phyloP scores from a whole-genome alignment of 176 grass and related monocot species.

The Triticum timopheevii region DNA sequence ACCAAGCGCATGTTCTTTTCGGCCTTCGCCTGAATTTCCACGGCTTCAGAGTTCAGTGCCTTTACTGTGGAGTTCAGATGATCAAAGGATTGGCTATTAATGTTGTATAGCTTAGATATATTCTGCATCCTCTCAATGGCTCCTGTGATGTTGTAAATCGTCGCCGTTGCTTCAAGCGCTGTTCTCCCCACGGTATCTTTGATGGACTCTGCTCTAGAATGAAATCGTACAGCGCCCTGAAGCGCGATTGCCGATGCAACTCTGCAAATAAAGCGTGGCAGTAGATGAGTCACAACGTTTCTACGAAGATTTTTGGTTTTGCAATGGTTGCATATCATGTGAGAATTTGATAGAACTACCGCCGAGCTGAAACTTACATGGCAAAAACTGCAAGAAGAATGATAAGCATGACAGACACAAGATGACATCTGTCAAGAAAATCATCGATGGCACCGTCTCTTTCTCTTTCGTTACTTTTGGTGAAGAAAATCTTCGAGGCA shows the following conservation, averaged over 20 bases:
- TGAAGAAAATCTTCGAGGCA: conserved; percentile 45
- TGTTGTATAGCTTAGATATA: conserved; percentile 41
- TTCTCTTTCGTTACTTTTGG: conserved; percentile 32
- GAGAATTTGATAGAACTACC: not conserved
- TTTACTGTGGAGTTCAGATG: conserved; percentile 68
- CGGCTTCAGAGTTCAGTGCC: conserved; percentile 56
- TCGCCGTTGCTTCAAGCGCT: conserved; percentile 55
- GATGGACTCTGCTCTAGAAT: conserved; percentile 64
- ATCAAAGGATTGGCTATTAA: conserved; percentile 38
- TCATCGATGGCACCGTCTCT: conserved; percentile 23
- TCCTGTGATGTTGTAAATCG: conserved; percentile 70
- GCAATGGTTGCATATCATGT: not conserved
- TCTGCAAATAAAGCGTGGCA: conserved; percentile 36
- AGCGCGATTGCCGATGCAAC: conserved; percentile 56
- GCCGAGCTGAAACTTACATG: conserved; percentile 59
- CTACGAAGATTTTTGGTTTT: not conserved
- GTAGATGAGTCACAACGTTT: not conserved
- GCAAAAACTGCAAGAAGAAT: conserved; percentile 56
- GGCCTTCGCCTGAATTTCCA: conserved; percentile 60
- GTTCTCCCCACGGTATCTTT: conserved; percentile 55
- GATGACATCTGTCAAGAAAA: conserved; percentile 41
- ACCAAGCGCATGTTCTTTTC: conserved; percentile 66
- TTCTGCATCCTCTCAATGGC: conserved; percentile 67
- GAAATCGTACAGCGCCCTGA: conserved; percentile 48
- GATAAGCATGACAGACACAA: conserved; percentile 43